Percentiles rank a stretch among this genome's conserved stretches.
Conservation (phyloP, 2,329 filamentous ascomycete genomes). For the Exophiala spinifera region DNA sequence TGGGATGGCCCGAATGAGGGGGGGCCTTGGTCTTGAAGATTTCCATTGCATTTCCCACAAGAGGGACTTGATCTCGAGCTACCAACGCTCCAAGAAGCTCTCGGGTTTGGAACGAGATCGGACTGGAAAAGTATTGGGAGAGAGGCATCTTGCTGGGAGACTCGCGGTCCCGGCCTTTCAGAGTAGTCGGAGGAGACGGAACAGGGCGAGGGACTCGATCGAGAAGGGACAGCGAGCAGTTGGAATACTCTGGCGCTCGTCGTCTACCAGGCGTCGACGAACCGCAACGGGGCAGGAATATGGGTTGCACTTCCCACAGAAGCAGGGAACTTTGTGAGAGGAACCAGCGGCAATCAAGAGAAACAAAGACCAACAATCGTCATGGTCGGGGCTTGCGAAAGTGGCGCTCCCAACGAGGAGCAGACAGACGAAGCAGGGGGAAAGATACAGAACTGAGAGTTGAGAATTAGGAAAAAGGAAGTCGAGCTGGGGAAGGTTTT, state of each 20-base stretch:
- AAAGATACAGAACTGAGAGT: too few species aligned
- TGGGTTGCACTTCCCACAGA: neutral
- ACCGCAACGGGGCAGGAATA: neutral
- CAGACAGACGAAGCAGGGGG: too few species aligned
- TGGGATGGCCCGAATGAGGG: slow-evolving; percentile 44
- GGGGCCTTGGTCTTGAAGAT: slow-evolving; percentile 8
- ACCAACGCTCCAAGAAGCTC: slow-evolving; percentile 17
- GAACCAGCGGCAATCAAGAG: neutral
- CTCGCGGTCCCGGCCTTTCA: neutral
- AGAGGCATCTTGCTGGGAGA: slow-evolving; percentile 21
- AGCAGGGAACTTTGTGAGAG: neutral
- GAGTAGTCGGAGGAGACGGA: neutral
- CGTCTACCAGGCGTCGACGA: neutral
- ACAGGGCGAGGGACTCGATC: neutral
- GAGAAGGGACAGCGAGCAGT: too few species aligned
- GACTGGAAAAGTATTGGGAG: slow-evolving; percentile 25
- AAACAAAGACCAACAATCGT: neutral
- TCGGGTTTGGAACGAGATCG: slow-evolving; percentile 23
- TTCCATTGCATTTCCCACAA: slow-evolving; percentile 15
- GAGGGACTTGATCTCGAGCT: slow-evolving; percentile 22
- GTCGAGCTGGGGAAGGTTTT: too few species aligned
- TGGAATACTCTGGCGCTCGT: too few species aligned
- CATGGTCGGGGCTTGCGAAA: neutral
- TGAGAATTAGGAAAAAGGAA: too few species aligned
- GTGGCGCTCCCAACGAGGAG: neutral